A percentile compares a stretch with the other conserved stretches of the same genome.
Evolutionary conservation across 1,284 basidiomycete species (phyloP).

Genomic region (Trametes versicolor): DNA sequence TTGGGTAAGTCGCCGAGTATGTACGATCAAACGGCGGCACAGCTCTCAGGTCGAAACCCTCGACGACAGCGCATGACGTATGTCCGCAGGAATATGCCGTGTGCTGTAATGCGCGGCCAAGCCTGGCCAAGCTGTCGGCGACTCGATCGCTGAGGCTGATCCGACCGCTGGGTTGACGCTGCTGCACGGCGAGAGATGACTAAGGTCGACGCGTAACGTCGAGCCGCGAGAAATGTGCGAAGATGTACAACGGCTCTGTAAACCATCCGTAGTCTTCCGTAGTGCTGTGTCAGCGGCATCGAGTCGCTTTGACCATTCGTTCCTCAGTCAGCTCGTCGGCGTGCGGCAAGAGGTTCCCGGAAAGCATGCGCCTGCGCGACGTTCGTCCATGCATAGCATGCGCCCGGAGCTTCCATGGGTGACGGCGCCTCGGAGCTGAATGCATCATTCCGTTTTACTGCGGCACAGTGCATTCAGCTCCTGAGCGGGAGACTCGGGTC

Average conservation of each 20-base stretch:
- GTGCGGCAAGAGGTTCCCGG: not conserved
- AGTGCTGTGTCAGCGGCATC: not conserved
- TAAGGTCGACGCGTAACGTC: too few species aligned
- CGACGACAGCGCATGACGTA: slow-evolving; percentile 7
- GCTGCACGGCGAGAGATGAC: not conserved
- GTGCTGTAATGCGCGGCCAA: too few species aligned
- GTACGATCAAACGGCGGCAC: slow-evolving; percentile 8
- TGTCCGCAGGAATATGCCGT: slow-evolving; percentile 9
- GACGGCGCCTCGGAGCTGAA: not conserved
- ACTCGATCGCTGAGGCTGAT: slow-evolving; percentile 7
- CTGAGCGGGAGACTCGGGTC: not conserved
- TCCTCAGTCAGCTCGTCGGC: not conserved
- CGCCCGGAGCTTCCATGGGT: slow-evolving; percentile 1
- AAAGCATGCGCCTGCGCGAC: not conserved
- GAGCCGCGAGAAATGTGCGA: too few species aligned
- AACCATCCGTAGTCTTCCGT: too few species aligned
- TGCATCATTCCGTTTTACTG: not conserved
- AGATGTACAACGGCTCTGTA: not conserved
- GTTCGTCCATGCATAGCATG: not conserved
- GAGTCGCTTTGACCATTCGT: not conserved
- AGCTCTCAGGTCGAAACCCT: slow-evolving; percentile 12
- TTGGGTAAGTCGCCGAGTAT: slow-evolving; percentile 9
- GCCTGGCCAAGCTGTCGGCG: not conserved
- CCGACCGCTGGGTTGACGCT: not conserved
- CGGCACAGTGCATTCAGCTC: not conserved